Base-by-base conservation (phyloP, 2,329 filamentous ascomycete genomes). In the Sclerotinia sclerotiorum region DNA sequence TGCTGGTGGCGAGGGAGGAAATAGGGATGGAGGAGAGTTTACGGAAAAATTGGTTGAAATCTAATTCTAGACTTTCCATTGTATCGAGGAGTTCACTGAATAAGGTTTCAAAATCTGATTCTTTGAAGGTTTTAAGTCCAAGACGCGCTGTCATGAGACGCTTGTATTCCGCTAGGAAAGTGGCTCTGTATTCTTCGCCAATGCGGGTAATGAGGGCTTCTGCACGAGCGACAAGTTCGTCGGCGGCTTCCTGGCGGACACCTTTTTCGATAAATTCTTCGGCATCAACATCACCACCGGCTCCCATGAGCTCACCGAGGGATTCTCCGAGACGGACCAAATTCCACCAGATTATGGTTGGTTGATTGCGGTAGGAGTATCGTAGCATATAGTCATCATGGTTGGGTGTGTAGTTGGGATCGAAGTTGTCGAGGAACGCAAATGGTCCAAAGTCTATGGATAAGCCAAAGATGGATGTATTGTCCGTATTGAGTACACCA, bases 301-400 rank as follows among this genome's bases (percentile, higher is more conserved):
- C 87, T 24, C 94, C 95, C 68, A 99, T 87, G 1, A 97, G 83
- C 79, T 98, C 95, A 27, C 93, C 95, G 0, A 99, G 78, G 0
- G 91, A 87, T 80, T 99, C 95, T 68, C 93, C 95, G 0, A 99
- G 85, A 1, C 95, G 88, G 1, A 97, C 93, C 0, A 98, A 84
- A 76, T 98, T 98, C 95, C 95, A 99, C 95, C 95, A 99, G 76
- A 99, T 95, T 68, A 99, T 91, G 55, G 90, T 94, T 0, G 95
- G 94, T 77, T 99, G 95, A 78, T 97, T 97, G 73, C 90, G 89
- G 82, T 98, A 99, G 73, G 88, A 89, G 78, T 99, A 99, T 58
- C 95, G 87, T 42, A 97, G 82, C 81, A 90, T 85, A 76, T 90
- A 85, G 76, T 99, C 95, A 79, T 99, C 95, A 78, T 99, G 95